Conservation (phyloP, 2,329 filamentous ascomycete species). For the Dactylellina cionopaga region DNA sequence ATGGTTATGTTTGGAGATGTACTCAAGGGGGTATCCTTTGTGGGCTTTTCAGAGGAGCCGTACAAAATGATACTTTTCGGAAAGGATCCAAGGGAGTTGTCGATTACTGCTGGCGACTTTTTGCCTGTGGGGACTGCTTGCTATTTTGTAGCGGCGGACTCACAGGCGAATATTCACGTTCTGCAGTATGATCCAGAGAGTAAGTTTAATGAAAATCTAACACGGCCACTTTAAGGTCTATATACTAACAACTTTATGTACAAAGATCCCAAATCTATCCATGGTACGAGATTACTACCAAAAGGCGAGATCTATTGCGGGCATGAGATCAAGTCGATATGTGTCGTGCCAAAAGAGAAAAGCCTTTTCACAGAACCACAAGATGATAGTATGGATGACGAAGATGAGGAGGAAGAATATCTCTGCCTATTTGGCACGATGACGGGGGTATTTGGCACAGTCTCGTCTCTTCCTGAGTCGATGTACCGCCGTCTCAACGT, state of each 20-base stretch:
- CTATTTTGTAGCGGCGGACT: conserved; percentile 83
- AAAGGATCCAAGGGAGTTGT: conserved; percentile 80
- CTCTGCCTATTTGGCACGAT: conserved; percentile 75
- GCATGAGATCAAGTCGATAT: conserved; percentile 76
- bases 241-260: conserved; percentile 55
- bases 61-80: conserved; percentile 95
- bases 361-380: conserved; percentile 57
- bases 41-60: conserved; percentile 94
- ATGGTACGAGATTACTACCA: conserved; percentile 86
- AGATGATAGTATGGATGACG: conserved; percentile 61
- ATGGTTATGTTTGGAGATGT: conserved; percentile 92
- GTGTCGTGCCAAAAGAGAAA: conserved; percentile 71
- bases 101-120: conserved; percentile 85
- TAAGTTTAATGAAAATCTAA: conserved; percentile 63
- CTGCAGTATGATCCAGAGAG: conserved; percentile 95
- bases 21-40: conserved; percentile 94
- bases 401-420: conserved; percentile 54
- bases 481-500: conserved; percentile 85
- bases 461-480: conserved; percentile 80
- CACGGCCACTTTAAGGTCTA: background rate
- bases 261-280: conserved; percentile 88
- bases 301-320: conserved; percentile 88
- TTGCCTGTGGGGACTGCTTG: conserved; percentile 85
- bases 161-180: conserved; percentile 85
- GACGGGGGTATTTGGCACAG: conserved; percentile 78